A percentile compares a stretch with the other conserved stretches of the same genome.
Conservation (phyloP, 345 rosid genomes). For the Bruguiera sexangula region DNA sequence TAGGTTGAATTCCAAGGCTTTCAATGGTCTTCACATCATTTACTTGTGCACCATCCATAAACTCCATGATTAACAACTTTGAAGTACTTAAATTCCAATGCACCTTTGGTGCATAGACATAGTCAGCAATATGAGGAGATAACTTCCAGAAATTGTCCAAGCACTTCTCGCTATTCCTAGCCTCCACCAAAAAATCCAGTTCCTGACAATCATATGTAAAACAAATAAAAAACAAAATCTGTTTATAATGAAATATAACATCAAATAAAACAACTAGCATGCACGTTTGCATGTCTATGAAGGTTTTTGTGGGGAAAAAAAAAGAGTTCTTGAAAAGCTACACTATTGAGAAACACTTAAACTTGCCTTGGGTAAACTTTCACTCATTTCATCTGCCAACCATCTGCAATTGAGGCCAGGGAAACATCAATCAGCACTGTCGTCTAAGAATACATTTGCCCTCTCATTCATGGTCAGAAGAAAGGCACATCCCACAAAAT, state of each 20-base stretch:
- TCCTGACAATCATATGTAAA: slow-evolving; percentile 45
- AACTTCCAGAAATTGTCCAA: slow-evolving; percentile 78
- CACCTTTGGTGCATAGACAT: slow-evolving; percentile 73
- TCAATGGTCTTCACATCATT: slow-evolving; percentile 64
- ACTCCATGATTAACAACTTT: slow-evolving; percentile 89
- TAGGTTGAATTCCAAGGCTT: slow-evolving; percentile 70
- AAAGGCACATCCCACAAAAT: background rate
- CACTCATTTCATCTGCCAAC: slow-evolving; percentile 84
- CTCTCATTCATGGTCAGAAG: background rate
- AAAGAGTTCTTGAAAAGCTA: background rate
- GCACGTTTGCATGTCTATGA: background rate
- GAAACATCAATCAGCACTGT: slow-evolving; percentile 27
- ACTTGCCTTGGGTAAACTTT: slow-evolving; percentile 89
- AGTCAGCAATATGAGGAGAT: slow-evolving; percentile 85
- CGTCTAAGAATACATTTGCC: slow-evolving; percentile 4
- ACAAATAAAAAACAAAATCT: background rate
- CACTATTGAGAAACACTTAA: background rate
- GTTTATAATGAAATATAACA: too few species aligned
- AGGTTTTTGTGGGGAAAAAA: background rate
- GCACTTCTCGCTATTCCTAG: slow-evolving; percentile 82
- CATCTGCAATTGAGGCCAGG: slow-evolving; percentile 53
- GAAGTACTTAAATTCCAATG: slow-evolving; percentile 84
- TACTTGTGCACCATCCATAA: slow-evolving; percentile 86
- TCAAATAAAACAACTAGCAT: background rate
- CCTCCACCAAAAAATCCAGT: slow-evolving; percentile 86